These are phyloP conservation scores for Myriosclerotinia scirpicola DNA, from an alignment of 2,329 filamentous ascomycete genomes.

Conservation along the genomic window DNA sequence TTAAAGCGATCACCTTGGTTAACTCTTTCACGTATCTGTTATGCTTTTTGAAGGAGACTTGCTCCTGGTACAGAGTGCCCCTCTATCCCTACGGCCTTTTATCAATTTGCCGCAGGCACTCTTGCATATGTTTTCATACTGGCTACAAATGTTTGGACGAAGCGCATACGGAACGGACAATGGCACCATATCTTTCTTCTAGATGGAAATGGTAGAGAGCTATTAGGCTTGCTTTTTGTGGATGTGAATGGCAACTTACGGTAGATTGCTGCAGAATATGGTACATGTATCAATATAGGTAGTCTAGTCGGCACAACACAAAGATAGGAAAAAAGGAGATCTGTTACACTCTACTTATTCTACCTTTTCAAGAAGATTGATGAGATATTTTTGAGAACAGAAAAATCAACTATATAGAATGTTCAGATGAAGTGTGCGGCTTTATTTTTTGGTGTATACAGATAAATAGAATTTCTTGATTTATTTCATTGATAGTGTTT, in stretches of 20 bases:
- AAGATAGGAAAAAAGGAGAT: constrained; percentile 8
- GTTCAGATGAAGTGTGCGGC: constrained; percentile 11
- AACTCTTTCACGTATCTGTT: constrained; percentile 30
- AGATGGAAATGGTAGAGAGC: constrained; percentile 22
- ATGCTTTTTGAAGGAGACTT: constrained; percentile 31
- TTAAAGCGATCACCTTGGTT: constrained; percentile 37
- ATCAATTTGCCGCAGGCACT: constrained; percentile 35
- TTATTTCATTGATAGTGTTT: too few species aligned
- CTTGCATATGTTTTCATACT: constrained; percentile 36
- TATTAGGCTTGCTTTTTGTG: constrained; percentile 29
- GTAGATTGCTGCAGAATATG: constrained; percentile 33
- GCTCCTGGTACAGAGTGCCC: constrained; percentile 34
- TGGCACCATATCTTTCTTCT: constrained; percentile 3
- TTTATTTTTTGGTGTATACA: constrained; percentile 5
- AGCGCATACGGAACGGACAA: constrained; percentile 14
- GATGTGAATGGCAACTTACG: constrained; percentile 34
- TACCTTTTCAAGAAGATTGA: constrained; percentile 3
- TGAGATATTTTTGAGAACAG: constrained; percentile 21
- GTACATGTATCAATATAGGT: constrained; percentile 19
- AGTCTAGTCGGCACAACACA: constrained; percentile 17
- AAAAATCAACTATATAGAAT: constrained; percentile 13
- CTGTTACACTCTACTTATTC: constrained; percentile 15
- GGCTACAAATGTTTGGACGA: constrained; percentile 22
- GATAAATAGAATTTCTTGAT: not conserved
- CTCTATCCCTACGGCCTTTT: constrained; percentile 33